Evolutionary conservation across 768 basidiomycete genomes (phyloP).

Genomic region (Amanita polypyramis): DNA sequence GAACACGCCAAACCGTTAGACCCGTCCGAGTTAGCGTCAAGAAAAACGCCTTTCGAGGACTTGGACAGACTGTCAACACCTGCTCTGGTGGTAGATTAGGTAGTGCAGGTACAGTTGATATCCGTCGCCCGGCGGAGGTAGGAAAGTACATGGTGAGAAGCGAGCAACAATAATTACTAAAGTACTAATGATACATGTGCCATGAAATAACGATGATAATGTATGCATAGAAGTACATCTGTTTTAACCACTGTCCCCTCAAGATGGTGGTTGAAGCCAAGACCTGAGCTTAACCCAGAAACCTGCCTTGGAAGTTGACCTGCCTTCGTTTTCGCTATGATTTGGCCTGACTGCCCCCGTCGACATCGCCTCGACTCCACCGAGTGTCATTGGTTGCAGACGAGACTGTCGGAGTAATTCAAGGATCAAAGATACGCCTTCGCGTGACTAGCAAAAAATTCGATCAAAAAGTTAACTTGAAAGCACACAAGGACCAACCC

Average conservation of each 20-base stretch:
- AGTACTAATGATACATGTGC: conserved; percentile 4
- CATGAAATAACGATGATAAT: conserved; percentile 1
- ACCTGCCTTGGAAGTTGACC: conserved; percentile 7
- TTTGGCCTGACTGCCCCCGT: neutral
- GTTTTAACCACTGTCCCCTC: neutral
- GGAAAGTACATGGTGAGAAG: conserved; percentile 66
- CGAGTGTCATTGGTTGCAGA: conserved; percentile 44
- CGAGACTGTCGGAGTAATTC: conserved; percentile 73
- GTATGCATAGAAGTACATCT: neutral
- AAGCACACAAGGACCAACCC: conserved; percentile 33
- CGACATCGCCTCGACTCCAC: conserved; percentile 15
- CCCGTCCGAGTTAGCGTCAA: conserved; percentile 61
- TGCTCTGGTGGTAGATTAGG: conserved; percentile 50
- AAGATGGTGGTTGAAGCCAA: conserved; percentile 27
- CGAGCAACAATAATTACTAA: neutral
- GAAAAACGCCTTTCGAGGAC: conserved; percentile 70
- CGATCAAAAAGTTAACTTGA: conserved; percentile 1
- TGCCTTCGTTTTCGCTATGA: conserved; percentile 3
- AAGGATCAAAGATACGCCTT: conserved; percentile 79
- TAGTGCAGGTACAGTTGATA: conserved; percentile 60
- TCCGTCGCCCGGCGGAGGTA: conserved; percentile 64
- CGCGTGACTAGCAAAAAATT: conserved; percentile 51
- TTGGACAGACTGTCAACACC: conserved; percentile 48
- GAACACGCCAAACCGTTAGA: conserved; percentile 74
- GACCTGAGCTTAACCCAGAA: conserved; percentile 32